Evolutionary conservation across 2,329 filamentous ascomycete genomes (phyloP), one percentile per base, ranked within the genome.

Genomic region (Paracamarosporium sp.): DNA sequence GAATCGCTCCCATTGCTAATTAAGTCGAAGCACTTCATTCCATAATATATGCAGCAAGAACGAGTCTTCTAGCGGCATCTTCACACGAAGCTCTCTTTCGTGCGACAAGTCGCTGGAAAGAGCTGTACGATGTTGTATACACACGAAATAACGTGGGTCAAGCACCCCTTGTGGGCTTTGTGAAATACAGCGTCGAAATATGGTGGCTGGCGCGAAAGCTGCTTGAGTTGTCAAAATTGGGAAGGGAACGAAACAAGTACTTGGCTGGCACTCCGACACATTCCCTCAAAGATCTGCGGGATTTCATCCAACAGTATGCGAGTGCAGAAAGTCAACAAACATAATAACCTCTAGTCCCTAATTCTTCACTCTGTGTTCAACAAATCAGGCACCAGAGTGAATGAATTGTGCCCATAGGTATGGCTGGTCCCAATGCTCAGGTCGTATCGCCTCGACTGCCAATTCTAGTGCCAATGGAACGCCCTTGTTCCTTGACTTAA

Each of bases 91-190:
- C 45, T n/a, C 46, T 67, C 6, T 11, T 31, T 5, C 61, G 61
- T n/a, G 63, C 61, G 2, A 50, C 43, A 5, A 20, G 33, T 6
- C 61, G 64, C 2, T 67, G 64, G 64, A 67, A 63, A 56, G 48
- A 56, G 9, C 33, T 64, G 5, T 61, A 63, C 59, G 31, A 66
- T 22, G 4, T 12, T 12, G 33, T 57, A 9, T 22, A 55, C 2
- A 13, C 51, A 11, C 46, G 24, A 31, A 20, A 43, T 6, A 38
- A 24, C 3, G 3, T n/a, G 8, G 25, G 50, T 6, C n/a, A 54
- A 27, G 12, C 31, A 12, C 30, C n/a, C 5, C 33, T 35, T 11
- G 13, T 61, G 7, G 64, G 64, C 1, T 66, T 64, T 27, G 31
- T 48, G 17, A 62, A 56, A 40, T 56, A 66, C n/a, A 52, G 52